Conservation (phyloP, 805 yeast species). For the Groenewaldozyma salmanticensis region DNA sequence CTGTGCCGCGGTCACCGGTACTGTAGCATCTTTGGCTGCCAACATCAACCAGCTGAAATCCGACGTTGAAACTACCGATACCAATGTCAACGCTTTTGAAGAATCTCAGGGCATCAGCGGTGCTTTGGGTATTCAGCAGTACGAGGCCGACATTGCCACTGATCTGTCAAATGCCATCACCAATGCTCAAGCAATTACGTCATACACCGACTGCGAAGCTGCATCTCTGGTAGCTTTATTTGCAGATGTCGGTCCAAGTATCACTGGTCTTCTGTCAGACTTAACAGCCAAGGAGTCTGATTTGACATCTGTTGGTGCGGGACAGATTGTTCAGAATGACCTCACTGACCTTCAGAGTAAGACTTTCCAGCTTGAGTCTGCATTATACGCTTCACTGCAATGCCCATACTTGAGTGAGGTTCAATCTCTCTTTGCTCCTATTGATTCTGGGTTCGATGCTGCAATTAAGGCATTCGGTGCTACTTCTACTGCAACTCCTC, state of each 20-base stretch:
- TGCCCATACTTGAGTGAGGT: constrained; percentile 11
- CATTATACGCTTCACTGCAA: constrained; percentile 9
- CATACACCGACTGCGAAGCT: constrained; percentile 10
- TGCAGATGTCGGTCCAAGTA: constrained; percentile 8
- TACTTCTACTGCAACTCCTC: constrained; percentile 2
- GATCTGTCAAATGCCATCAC: constrained; percentile 14
- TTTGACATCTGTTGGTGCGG: constrained; percentile 18
- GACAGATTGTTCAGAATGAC: constrained; percentile 10
- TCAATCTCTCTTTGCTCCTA: constrained; percentile 11
- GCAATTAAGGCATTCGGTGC: constrained; percentile 4
- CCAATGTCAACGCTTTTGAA: constrained; percentile 6
- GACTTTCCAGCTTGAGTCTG: constrained; percentile 2
- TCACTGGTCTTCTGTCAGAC: constrained; percentile 12
- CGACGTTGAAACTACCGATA: too few species aligned
- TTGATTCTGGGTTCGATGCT: constrained; percentile 7
- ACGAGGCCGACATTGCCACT: background rate
- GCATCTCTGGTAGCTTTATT: constrained; percentile 6
- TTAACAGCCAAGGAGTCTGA: constrained; percentile 19
- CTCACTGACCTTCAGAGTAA: constrained; percentile 4
- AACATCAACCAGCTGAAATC: background rate
- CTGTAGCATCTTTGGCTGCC: background rate
- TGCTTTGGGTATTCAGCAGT: constrained; percentile 7
- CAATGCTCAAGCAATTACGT: constrained; percentile 9
- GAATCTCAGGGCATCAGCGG: constrained; percentile 19
- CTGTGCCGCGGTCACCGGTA: background rate